Evolutionary conservation across 129 eudicot genomes (phyloP).

Genomic region (Daucus carota): DNA sequence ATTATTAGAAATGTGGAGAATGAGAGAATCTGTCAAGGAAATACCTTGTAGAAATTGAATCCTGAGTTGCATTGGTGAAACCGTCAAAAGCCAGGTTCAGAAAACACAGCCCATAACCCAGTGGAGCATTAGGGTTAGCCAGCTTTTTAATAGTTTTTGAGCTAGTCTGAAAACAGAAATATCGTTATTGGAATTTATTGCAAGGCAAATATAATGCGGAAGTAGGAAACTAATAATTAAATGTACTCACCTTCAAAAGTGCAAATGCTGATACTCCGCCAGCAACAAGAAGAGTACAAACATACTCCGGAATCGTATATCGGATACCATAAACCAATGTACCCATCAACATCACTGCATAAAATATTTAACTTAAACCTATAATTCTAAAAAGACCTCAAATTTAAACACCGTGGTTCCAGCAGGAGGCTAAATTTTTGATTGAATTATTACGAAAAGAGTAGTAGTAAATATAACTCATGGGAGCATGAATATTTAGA

Average conservation of each 20-base stretch:
- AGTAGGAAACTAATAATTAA: not conserved
- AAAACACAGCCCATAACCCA: conserved; percentile 90
- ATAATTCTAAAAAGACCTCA: not conserved
- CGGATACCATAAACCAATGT: conserved; percentile 84
- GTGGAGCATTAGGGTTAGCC: conserved; percentile 92
- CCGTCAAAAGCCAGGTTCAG: conserved; percentile 96
- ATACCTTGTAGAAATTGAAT: conserved; percentile 83
- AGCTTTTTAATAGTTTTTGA: conserved; percentile 89
- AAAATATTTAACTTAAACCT: not conserved
- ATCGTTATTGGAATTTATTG: conserved; percentile 4
- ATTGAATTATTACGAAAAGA: not conserved
- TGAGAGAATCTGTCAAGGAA: not conserved
- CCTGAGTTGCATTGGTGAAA: conserved; percentile 97
- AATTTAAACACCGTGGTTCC: not conserved
- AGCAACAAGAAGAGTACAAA: conserved; percentile 88
- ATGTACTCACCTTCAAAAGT: conserved; percentile 55
- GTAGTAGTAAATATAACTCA: too few relatives aligned
- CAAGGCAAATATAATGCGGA: not conserved
- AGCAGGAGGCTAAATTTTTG: not conserved
- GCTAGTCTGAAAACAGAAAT: conserved; percentile 68
- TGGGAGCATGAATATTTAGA: too few relatives aligned
- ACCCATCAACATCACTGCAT: conserved; percentile 98
- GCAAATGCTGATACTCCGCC: conserved; percentile 96
- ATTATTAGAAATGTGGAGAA: not conserved
- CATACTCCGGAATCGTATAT: conserved; percentile 80